Percentiles rank a stretch among this genome's conserved stretches.
phyloP scores from a whole-genome alignment of 352 stramenopile genomes.

The Phytopythium boreale region DNA sequence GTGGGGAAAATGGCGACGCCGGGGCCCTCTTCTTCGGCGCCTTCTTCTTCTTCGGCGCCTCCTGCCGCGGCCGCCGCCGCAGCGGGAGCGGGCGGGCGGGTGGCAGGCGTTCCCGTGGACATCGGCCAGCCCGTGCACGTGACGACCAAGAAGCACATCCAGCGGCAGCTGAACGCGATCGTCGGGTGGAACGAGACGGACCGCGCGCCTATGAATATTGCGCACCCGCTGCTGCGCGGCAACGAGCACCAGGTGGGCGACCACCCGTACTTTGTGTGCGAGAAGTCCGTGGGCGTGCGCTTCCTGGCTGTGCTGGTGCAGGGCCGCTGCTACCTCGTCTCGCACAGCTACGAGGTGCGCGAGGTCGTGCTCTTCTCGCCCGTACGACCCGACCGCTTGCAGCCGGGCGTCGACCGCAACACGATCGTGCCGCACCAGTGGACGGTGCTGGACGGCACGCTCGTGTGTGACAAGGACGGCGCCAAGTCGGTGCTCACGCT shows the following conservation, averaged over 20 bases:
- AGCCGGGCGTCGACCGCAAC: slow-evolving; percentile 71
- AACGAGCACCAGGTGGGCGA: slow-evolving; percentile 78
- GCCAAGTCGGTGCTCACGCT: slow-evolving; percentile 70
- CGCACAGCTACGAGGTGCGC: slow-evolving; percentile 82
- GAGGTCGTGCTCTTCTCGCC: slow-evolving; percentile 77
- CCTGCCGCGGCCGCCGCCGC: slow-evolving; percentile 6
- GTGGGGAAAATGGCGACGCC: neutral
- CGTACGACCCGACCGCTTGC: slow-evolving; percentile 69
- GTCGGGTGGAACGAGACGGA: slow-evolving; percentile 78
- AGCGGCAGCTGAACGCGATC: slow-evolving; percentile 81
- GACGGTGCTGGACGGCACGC: slow-evolving; percentile 83
- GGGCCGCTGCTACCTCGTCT: slow-evolving; percentile 78
- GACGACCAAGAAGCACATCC: slow-evolving; percentile 74
- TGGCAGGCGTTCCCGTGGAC: slow-evolving; percentile 60
- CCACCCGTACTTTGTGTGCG: slow-evolving; percentile 85
- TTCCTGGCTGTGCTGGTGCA: slow-evolving; percentile 78
- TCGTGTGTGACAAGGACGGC: slow-evolving; percentile 81
- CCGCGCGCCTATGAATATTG: slow-evolving; percentile 68
- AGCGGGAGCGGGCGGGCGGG: slow-evolving; percentile 16
- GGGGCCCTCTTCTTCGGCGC: neutral
- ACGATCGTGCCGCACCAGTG: slow-evolving; percentile 78
- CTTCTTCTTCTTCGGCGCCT: neutral
- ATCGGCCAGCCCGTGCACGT: slow-evolving; percentile 62
- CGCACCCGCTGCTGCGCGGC: slow-evolving; percentile 61
- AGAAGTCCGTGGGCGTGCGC: slow-evolving; percentile 72